These are phyloP conservation scores for Mycena amicta DNA, from an alignment of 768 basidiomycete genomes.

Conservation along the genomic window DNA sequence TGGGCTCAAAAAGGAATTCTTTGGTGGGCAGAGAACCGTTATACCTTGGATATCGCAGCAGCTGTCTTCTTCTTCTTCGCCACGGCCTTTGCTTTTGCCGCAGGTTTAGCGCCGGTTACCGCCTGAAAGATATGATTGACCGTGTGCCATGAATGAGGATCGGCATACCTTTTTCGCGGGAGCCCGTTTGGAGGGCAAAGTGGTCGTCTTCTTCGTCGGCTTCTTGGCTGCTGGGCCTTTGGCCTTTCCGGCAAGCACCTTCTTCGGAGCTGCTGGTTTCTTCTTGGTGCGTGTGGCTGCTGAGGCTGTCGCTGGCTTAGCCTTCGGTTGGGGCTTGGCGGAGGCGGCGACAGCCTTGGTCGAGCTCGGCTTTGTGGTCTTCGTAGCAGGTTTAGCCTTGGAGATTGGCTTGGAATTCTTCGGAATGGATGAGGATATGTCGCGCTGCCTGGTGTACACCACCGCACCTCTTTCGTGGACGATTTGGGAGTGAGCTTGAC, in stretches of 20 bases:
- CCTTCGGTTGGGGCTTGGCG: slow-evolving; percentile 10
- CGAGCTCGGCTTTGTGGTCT: slow-evolving; percentile 18
- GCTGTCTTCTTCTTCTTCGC: slow-evolving; percentile 30
- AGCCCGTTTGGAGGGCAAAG: not conserved
- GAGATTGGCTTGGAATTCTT: slow-evolving; percentile 48
- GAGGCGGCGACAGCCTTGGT: slow-evolving; percentile 13
- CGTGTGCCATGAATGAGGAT: slow-evolving; percentile 30
- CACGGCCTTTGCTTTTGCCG: slow-evolving; percentile 32
- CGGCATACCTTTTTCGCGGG: slow-evolving; percentile 34
- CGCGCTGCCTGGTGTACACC: not conserved
- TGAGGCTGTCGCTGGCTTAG: slow-evolving; percentile 31
- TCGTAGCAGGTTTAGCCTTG: slow-evolving; percentile 39
- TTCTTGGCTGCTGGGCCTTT: slow-evolving; percentile 5
- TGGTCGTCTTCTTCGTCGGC: slow-evolving; percentile 7
- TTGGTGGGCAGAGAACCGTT: not conserved
- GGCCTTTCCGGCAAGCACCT: slow-evolving; percentile 3
- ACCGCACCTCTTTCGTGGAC: slow-evolving; percentile 52
- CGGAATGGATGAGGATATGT: no score
- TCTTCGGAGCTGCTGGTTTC: slow-evolving; percentile 28
- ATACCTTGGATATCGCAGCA: slow-evolving; percentile 5
- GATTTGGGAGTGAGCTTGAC: slow-evolving; percentile 72
- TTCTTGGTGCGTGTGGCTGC: slow-evolving; percentile 30
- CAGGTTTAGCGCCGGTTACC: slow-evolving; percentile 4
- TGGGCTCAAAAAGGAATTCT: not conserved
- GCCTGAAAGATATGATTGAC: slow-evolving; percentile 4